Evolutionary conservation across 1,139 yeast genomes (phyloP).

Genomic region (Eremothecium sinecaudum): DNA sequence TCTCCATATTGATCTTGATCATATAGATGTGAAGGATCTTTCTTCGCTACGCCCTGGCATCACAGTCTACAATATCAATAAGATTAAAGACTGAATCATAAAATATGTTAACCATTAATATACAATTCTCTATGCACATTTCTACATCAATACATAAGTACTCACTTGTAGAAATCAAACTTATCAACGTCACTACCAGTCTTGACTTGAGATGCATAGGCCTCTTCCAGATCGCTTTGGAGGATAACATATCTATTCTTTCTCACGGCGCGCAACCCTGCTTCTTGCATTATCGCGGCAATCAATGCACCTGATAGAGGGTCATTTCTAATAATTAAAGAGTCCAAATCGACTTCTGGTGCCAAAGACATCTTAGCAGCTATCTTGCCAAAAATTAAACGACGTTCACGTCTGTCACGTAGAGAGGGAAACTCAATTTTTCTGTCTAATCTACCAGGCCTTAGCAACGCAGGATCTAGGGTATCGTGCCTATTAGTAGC

Average conservation of each 20-base stretch:
- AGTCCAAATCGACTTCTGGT: constrained; percentile 94
- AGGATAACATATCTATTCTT: constrained; percentile 94
- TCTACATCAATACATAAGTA: constrained; percentile 7
- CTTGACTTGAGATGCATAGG: constrained; percentile 93
- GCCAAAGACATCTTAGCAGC: constrained; percentile 98
- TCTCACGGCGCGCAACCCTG: constrained; percentile 96
- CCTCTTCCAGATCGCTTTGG: constrained; percentile 94
- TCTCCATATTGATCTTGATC: constrained; percentile 58
- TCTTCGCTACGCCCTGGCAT: constrained; percentile 49
- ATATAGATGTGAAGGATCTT: constrained; percentile 43
- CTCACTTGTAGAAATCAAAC: constrained; percentile 87
- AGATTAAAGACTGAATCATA: background rate
- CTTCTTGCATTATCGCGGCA: constrained; percentile 99
- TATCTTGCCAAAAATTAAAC: constrained; percentile 89
- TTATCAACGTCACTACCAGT: constrained; percentile 92
- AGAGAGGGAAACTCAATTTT: constrained; percentile 94
- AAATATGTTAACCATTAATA: too few relatives aligned
- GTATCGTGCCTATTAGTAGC: constrained; percentile 98
- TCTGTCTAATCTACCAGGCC: constrained; percentile 98
- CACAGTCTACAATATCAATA: constrained; percentile 23
- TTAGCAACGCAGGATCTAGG: constrained; percentile 88
- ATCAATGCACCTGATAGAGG: constrained; percentile 96
- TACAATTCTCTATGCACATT: constrained; percentile 8
- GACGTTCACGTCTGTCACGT: constrained; percentile 94
- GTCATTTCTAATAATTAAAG: constrained; percentile 89